Conservation (phyloP, 345 rosid genomes). For the Syzygium aromaticum region DNA sequence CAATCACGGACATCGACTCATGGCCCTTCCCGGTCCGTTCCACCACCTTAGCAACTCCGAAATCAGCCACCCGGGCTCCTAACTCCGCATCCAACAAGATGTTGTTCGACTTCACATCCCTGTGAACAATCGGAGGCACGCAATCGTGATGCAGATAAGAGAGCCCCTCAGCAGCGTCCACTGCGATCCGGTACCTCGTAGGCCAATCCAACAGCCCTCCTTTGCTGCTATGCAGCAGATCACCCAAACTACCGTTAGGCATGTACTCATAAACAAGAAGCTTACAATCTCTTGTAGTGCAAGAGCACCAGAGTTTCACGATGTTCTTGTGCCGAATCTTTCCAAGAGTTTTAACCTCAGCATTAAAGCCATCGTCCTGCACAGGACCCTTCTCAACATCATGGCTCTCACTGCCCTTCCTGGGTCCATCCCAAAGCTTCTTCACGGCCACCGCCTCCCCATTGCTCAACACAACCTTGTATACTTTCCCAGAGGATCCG, state of each 20-base stretch:
- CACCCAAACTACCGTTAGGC: slow-evolving; percentile 97
- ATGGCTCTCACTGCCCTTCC: slow-evolving; percentile 25
- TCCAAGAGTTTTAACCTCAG: slow-evolving; percentile 85
- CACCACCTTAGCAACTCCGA: slow-evolving; percentile 89
- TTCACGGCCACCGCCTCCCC: slow-evolving; percentile 94
- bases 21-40: slow-evolving; percentile 63
- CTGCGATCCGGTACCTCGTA: slow-evolving; percentile 64
- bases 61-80: slow-evolving; percentile 98
- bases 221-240: slow-evolving; percentile 82
- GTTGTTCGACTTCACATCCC: slow-evolving; percentile 96
- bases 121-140: slow-evolving; percentile 87
- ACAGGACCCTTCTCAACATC: slow-evolving; percentile 66
- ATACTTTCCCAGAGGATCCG: slow-evolving; percentile 90
- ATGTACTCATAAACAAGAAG: slow-evolving; percentile 96
- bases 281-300: slow-evolving; percentile 76
- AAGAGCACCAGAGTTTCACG: slow-evolving; percentile 96
- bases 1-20: slow-evolving; percentile 89
- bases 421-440: slow-evolving; percentile 74
- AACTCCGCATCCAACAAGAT: slow-evolving; percentile 81
- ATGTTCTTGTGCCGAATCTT: slow-evolving; percentile 98
- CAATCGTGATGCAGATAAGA: slow-evolving; percentile 95
- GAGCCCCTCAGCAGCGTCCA: slow-evolving; percentile 93
- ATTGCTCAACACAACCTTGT: slow-evolving; percentile 73
- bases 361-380: slow-evolving; percentile 71
- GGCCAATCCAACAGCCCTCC: slow-evolving; percentile 82